These are phyloP conservation scores for Entomortierella chlamydospora DNA, from an alignment of 192 early-diverging fungal species.

Conservation along the genomic window DNA sequence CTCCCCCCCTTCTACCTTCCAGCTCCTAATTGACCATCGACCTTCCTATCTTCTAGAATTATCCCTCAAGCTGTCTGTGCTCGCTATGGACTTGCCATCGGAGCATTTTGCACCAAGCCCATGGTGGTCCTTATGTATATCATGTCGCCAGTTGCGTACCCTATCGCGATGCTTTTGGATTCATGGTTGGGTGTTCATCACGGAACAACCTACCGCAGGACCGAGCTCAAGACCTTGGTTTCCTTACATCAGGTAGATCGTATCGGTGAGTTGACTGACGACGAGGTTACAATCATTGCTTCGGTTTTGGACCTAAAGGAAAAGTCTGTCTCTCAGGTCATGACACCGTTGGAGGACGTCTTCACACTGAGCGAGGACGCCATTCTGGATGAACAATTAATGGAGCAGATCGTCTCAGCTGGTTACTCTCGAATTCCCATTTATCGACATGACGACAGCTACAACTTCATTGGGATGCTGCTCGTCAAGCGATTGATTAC, in stretches of 20 bases:
- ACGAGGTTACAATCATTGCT: constrained; percentile 85
- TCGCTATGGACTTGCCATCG: constrained; percentile 91
- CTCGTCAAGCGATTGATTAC: constrained; percentile 80
- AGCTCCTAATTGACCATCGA: too few relatives aligned
- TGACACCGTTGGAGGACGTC: constrained; percentile 79
- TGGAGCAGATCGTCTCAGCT: constrained; percentile 71
- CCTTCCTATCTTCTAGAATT: constrained; percentile 12
- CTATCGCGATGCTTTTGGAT: constrained; percentile 91
- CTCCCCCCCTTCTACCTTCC: too few relatives aligned
- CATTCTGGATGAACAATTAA: constrained; percentile 66
- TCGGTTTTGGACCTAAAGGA: constrained; percentile 82
- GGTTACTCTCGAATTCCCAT: constrained; percentile 87
- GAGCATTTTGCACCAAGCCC: constrained; percentile 84
- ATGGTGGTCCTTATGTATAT: constrained; percentile 75
- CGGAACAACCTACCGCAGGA: constrained; percentile 83
- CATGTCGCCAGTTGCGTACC: constrained; percentile 85
- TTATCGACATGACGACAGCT: constrained; percentile 64
- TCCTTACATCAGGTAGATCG: constrained; percentile 78
- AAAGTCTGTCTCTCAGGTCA: constrained; percentile 74
- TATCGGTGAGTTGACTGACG: constrained; percentile 76
- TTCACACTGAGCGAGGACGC: constrained; percentile 74
- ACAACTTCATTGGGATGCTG: constrained; percentile 80
- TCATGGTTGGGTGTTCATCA: constrained; percentile 86
- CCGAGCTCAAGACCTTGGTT: constrained; percentile 82
- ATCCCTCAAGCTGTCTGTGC: constrained; percentile 81